phyloP scores from a whole-genome alignment of 2,329 filamentous ascomycete species.

The Epicoccum sorghinum region DNA sequence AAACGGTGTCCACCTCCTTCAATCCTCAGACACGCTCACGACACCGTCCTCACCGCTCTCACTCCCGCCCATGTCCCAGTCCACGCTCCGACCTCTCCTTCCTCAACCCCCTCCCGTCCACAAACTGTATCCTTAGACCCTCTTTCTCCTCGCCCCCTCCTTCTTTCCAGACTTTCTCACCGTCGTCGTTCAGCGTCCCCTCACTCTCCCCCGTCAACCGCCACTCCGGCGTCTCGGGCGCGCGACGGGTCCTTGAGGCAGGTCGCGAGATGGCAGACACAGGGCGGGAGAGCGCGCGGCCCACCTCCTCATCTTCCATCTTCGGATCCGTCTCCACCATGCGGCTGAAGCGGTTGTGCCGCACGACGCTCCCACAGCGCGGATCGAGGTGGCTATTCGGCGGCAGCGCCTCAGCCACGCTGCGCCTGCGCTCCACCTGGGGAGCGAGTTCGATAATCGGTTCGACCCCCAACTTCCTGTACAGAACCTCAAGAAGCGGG shows the following conservation, averaged over 20 bases:
- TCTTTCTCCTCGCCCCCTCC: not conserved
- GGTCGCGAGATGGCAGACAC: not conserved
- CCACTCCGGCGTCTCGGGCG: not conserved
- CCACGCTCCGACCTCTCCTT: too few species aligned
- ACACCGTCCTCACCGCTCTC: too few species aligned
- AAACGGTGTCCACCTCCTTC: too few species aligned
- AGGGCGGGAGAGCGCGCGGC: not conserved
- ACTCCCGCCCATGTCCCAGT: too few species aligned
- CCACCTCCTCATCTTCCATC: too few species aligned
- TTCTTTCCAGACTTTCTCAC: too few species aligned
- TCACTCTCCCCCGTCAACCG: slow-evolving; percentile 3
- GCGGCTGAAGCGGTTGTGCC: slow-evolving; percentile 54
- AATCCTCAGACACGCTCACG: too few species aligned
- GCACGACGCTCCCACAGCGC: slow-evolving; percentile 38
- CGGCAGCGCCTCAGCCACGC: slow-evolving; percentile 43
- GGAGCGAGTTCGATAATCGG: slow-evolving; percentile 50
- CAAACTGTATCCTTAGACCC: not conserved
- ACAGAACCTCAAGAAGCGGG: slow-evolving; percentile 51
- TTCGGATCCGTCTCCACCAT: not conserved
- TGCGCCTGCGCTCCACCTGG: slow-evolving; percentile 47
- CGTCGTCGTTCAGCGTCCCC: not conserved
- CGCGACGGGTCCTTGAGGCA: not conserved
- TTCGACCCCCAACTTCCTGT: slow-evolving; percentile 48
- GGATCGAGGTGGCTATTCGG: slow-evolving; percentile 50
- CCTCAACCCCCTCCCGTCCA: not conserved